Evolutionary conservation across 2,329 filamentous ascomycete species (phyloP).

Genomic region (Cordyceps sp.): DNA sequence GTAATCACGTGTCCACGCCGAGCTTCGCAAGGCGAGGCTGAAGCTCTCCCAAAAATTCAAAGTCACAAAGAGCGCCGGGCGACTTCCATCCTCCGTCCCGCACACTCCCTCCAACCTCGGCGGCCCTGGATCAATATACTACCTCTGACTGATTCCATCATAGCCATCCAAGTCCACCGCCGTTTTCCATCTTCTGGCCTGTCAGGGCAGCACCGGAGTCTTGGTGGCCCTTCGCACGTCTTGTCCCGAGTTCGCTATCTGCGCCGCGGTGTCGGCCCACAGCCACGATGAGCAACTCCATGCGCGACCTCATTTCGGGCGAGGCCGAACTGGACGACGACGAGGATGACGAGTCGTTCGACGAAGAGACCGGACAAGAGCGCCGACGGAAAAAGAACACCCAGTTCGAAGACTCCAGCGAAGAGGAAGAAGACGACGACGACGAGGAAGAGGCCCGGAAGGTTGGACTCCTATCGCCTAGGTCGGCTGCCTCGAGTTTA

Average conservation of each 20-base stretch:
- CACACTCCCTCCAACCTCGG: no score
- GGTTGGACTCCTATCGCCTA: slow-evolving; percentile 23
- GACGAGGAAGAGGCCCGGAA: slow-evolving; percentile 71
- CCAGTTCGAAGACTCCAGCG: slow-evolving; percentile 64
- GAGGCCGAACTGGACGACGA: slow-evolving; percentile 77
- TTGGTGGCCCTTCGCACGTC: no score
- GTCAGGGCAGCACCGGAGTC: no score
- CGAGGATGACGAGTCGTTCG: slow-evolving; percentile 69
- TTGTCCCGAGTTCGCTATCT: no score
- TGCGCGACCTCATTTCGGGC: slow-evolving; percentile 66
- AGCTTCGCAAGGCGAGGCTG: neutral
- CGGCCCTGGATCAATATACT: no score
- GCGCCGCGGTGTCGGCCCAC: neutral
- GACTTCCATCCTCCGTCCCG: no score
- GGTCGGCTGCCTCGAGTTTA: neutral
- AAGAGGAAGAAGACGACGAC: slow-evolving; percentile 85
- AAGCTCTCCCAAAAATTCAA: neutral
- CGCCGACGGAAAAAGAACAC: slow-evolving; percentile 21
- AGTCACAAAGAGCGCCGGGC: neutral
- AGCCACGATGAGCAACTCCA: slow-evolving; percentile 41
- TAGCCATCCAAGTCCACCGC: no score
- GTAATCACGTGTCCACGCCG: no score
- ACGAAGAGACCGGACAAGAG: slow-evolving; percentile 55
- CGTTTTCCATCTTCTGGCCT: no score
- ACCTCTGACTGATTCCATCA: no score